A percentile compares a stretch with the other conserved stretches of the same genome.
Evolutionary conservation across 352 stramenopile species (phyloP).

Genomic region (Pythium sp.): DNA sequence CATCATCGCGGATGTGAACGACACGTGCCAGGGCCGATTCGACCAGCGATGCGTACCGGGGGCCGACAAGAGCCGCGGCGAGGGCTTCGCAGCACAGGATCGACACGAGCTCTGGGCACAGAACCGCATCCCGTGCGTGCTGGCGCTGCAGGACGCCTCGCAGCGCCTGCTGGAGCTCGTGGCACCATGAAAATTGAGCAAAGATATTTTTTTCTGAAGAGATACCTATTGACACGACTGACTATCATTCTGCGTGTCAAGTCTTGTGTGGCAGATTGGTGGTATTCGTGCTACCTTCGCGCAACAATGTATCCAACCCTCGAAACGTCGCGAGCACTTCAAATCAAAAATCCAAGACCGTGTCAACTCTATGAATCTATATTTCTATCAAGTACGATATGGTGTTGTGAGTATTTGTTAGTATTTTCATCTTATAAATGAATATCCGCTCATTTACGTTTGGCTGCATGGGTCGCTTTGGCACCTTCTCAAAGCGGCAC

Average conservation of each 20-base stretch:
- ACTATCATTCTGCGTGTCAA: too few relatives aligned
- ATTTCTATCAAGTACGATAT: not conserved
- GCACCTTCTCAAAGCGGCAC: not conserved
- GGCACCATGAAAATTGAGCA: not conserved
- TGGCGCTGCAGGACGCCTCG: slow-evolving; percentile 37
- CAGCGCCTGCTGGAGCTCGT: slow-evolving; percentile 32
- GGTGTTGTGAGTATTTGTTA: not conserved
- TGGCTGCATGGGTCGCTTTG: slow-evolving; percentile 8
- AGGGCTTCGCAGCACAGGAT: slow-evolving; percentile 62
- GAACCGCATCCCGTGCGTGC: slow-evolving; percentile 62
- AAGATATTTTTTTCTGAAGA: not conserved
- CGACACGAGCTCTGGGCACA: slow-evolving; percentile 47
- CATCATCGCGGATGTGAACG: slow-evolving; percentile 51
- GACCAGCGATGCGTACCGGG: slow-evolving; percentile 72
- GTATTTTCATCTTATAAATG: not conserved
- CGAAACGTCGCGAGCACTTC: not conserved
- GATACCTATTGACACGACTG: too few relatives aligned
- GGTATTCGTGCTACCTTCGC: slow-evolving; percentile 12
- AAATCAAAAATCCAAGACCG: not conserved
- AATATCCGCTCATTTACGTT: slow-evolving; percentile 1
- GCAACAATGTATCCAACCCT: slow-evolving; percentile 3
- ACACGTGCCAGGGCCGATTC: slow-evolving; percentile 46
- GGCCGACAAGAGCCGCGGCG: slow-evolving; percentile 33
- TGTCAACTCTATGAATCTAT: not conserved
- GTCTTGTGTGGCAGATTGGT: not conserved